Evolutionary conservation across 495 filamentous ascomycete genomes (phyloP), one percentile per base, ranked within the genome.

Genomic region (Hypoxylon trugodes): DNA sequence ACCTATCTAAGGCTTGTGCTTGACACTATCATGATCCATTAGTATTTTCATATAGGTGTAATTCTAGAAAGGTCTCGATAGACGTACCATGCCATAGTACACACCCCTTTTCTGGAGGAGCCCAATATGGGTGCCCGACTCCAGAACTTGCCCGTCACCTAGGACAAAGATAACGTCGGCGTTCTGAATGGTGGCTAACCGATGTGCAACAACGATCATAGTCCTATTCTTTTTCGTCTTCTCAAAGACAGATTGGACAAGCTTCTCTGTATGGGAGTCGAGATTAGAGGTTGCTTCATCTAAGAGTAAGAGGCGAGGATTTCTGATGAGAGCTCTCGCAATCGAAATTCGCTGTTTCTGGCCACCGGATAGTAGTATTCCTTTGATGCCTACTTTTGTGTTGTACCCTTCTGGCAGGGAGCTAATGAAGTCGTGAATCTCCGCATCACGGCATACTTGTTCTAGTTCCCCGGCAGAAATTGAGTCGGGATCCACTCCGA

Each of bases 201-300:
- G 74, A 69, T 90, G 86, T 4, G 91, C 91, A 47, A 94, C 89
- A 4, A 88, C 90, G 48, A 96, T 80, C 70, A 91, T 89, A 0
- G 89, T 96, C 51, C 89, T 74, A 45, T 80, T 81, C 55, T 79
- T 79, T 24, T 83, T 82, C 30, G 87, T 86, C 67, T 80, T 81
- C 57, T 89, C 87, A 59, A 96, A 83, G 4, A 89, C 89, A 13
- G 81, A 82, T 66, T 93, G 89, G 13, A 96, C 81, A 26, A 88
- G 74, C 67, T 81, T 83, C 75, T 96, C 91, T 2, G 84, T 87
- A 74, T 92, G 85, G 4, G 87, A 86, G 60, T 96, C 91, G 36
- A 95, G 75, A 26, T 84, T 88, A 15, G 85, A 88, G 2, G 91
- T 95, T 0, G 91, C 89, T 70, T 96, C 91, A 68, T 96, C 91